Evolutionary conservation across 371 early-diverging fungal genomes (phyloP), one percentile per base, ranked within the genome.

Genomic region (Circinella minor): DNA sequence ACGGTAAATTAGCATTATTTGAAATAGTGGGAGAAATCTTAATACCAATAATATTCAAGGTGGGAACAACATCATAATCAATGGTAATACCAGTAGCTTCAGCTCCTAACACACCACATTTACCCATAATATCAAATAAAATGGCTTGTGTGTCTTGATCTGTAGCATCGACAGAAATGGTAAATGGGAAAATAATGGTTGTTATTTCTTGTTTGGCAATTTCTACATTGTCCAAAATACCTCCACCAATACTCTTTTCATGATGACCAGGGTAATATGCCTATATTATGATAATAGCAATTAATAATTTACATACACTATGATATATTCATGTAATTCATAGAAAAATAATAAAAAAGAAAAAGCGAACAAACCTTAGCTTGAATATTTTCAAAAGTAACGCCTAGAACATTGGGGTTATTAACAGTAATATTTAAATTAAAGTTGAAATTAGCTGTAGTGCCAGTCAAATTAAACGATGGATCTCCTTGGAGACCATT

Each of bases 231-330:
- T 75, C 66, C 15, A 83, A 48, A 15, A 73, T 66, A 14, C 89
- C 89, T 18, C 86, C 86, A 20, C 89, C 89, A 60, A 89, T 76
- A 27, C 73, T 71, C 3, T 77, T 73, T 63, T 73, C 68, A 13
- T 74, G 73, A 65, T 80, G 55, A 20, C 73, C 60, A n/a, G 89
- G 89, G 57, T 88, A 88, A 69, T 81, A 88, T 10, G 86, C 89
- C 89, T 88, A 77, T 27, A 27, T 27, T 27, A 27, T 27, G 27
- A 27, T 27, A 27, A 27, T 27, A 27, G 2, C 27, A 27, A 27
- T 27, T 2, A 27, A 27, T 27, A 27, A 27, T 27, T 27, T 27
- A 27, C 27, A 27, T 27, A 27, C 27, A 27, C 27, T 27, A 27
- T 27, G 27, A 0, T 27, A 27, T 27, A 27, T 27, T 34, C 6